Conservation (phyloP, 2,329 filamentous ascomycete species). For the Cadophora sp. region DNA sequence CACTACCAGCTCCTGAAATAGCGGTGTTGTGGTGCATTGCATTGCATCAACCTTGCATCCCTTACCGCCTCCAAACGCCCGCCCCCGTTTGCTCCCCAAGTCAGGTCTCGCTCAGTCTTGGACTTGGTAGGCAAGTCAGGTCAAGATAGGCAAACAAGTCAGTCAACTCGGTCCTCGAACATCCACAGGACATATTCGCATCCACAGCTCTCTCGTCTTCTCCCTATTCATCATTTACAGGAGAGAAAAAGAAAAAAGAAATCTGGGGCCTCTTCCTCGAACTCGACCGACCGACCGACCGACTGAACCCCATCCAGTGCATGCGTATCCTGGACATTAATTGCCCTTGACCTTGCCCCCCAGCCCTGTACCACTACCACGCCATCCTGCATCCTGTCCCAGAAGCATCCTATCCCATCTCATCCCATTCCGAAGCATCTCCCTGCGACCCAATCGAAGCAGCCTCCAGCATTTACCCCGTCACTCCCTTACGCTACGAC, state of each 20-base stretch:
- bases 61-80: slow-evolving; percentile 29
- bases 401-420: not conserved
- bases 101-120: no score
- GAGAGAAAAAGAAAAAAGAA: not conserved
- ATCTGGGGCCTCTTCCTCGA: slow-evolving; percentile 1
- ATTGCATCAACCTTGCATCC: slow-evolving; percentile 22
- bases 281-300: not conserved
- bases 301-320: slow-evolving; percentile 1
- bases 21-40: slow-evolving; percentile 24
- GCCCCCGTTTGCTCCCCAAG: slow-evolving; percentile 16
- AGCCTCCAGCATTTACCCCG: slow-evolving; percentile 33
- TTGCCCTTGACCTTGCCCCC: slow-evolving; percentile 23
- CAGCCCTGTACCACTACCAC: slow-evolving; percentile 35
- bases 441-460: slow-evolving; percentile 36
- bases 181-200: not conserved
- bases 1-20: slow-evolving; percentile 23
- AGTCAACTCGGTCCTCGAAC: not conserved
- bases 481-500: slow-evolving; percentile 35
- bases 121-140: not conserved
- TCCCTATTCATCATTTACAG: not conserved
- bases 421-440: slow-evolving; percentile 38
- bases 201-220: not conserved
- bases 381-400: slow-evolving; percentile 40
- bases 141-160: not conserved
- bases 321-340: slow-evolving; percentile 10